These are phyloP conservation scores for Arachnomyces sp. DNA, from an alignment of 2,329 filamentous ascomycete genomes.

Conservation along the genomic window DNA sequence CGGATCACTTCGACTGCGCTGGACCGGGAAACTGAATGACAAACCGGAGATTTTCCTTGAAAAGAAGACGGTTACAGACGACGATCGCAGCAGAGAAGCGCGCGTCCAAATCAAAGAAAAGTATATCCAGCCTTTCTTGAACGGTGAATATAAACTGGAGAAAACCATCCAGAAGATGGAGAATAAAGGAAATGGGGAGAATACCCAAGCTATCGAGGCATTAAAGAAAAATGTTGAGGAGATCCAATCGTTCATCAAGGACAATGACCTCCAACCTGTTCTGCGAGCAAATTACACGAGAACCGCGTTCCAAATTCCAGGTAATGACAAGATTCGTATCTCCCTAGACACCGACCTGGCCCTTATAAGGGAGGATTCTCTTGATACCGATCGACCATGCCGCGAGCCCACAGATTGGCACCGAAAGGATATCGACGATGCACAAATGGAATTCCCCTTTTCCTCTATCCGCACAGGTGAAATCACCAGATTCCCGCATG, in stretches of 20 bases:
- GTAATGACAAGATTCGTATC: conserved; percentile 81
- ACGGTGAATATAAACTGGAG: conserved; percentile 83
- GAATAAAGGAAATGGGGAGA: conserved; percentile 61
- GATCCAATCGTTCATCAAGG: conserved; percentile 71
- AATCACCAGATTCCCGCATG: conserved; percentile 81
- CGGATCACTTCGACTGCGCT: conserved; percentile 75
- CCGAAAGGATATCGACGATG: conserved; percentile 76
- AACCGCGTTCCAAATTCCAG: conserved; percentile 92
- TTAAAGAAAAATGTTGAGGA: conserved; percentile 65
- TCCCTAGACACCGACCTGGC: conserved; percentile 88
- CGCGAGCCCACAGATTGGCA: conserved; percentile 87
- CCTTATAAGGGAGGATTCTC: conserved; percentile 66
- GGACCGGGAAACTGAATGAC: conserved; percentile 77
- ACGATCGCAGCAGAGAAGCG: conserved; percentile 68
- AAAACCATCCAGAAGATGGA: conserved; percentile 79
- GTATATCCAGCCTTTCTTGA: conserved; percentile 79
- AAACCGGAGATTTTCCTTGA: conserved; percentile 77
- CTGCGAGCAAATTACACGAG: conserved; percentile 87
- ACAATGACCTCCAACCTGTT: conserved; percentile 71
- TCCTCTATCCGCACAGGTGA: conserved; percentile 80
- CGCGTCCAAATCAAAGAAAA: conserved; percentile 87
- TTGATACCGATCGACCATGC: conserved; percentile 78
- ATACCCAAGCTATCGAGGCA: conserved; percentile 52
- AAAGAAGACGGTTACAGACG: conserved; percentile 75
- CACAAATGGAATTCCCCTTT: conserved; percentile 79